Conservation (phyloP, 2,329 filamentous ascomycete genomes). For the Nothophoma quercina region DNA sequence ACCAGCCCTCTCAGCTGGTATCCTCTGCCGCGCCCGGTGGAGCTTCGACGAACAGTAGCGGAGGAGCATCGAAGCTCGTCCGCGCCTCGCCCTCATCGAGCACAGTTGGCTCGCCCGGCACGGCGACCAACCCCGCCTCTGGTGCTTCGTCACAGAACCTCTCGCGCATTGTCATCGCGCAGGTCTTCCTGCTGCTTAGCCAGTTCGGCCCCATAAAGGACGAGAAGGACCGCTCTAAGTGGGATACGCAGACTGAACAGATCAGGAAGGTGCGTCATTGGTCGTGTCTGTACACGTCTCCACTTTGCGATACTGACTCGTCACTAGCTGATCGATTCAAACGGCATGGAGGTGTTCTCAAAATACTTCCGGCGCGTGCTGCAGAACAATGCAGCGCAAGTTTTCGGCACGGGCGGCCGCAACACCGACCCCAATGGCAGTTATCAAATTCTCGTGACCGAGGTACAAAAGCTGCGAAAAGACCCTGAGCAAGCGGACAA, state of each 20-base stretch:
- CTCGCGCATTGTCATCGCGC: conserved; percentile 92
- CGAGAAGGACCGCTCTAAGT: conserved; percentile 90
- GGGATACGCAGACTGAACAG: conserved; percentile 89
- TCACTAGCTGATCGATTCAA: conserved; percentile 84
- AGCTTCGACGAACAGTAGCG: conserved; percentile 61
- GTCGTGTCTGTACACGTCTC: conserved; percentile 12
- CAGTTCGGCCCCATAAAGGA: conserved; percentile 77
- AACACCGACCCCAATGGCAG: conserved; percentile 78
- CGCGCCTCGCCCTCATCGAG: conserved; percentile 67
- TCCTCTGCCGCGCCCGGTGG: conserved; percentile 61
- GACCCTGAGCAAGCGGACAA: conserved; percentile 84
- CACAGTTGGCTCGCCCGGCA: conserved; percentile 62
- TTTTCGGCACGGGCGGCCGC: conserved; percentile 82
- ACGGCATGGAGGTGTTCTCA: conserved; percentile 98
- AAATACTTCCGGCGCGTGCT: conserved; percentile 95
- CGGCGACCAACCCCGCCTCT: conserved; percentile 56
- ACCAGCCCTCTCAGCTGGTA: conserved; percentile 63
- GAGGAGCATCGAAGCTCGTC: conserved; percentile 63
- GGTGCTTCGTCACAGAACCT: conserved; percentile 59
- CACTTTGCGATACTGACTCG: conserved; percentile 27
- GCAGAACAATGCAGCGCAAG: conserved; percentile 86
- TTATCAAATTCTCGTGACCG: conserved; percentile 80
- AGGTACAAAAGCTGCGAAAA: conserved; percentile 85
- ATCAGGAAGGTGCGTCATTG: conserved; percentile 77
- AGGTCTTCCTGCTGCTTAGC: conserved; percentile 92